Base-by-base conservation (phyloP, 352 stramenopile genomes). In the Globisporangium heterothallicum region DNA sequence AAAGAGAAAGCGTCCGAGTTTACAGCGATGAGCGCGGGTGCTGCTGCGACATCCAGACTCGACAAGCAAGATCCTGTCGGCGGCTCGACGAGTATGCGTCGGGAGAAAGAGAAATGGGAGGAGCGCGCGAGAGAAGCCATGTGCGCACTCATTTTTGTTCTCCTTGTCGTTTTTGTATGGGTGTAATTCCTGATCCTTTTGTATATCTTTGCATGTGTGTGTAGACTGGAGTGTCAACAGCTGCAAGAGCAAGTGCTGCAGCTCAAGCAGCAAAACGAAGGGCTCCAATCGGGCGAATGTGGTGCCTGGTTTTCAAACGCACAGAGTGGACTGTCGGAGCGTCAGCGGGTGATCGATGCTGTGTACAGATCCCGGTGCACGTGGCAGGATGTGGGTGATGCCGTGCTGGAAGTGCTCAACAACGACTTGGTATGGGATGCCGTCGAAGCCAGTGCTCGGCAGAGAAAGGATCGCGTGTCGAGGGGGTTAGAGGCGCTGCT, bases 81-180 rank as follows among this genome's bases (percentile, higher is more conserved):
- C 40, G 22, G 52, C 22, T 18, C 24, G 3, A 22, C 42, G 5
- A 67, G 43, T 1, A 42, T 75, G 45, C 64, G 68, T 25, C 70
- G 72, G 35, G 75, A 86, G 42, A 82, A 82, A 38, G 76, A 86
- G 25, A 87, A 86, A 35, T 85, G 72, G 72, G 75, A 86, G 48
- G 60, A 86, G 27, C 70, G 70, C 3, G 68, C 66, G 2, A 42
- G 56, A 38, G 75, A 89, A 64, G 70, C 78, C 13, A 58, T 56
- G 72, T 82, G 47, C 27, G 69, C n/a, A 42, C 25, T 26, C 8
- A 7, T 10, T 38, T n/a, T 6, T n/a, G 10, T 4, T 10, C 30
- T 38, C 32, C 12, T 38, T 10, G 32, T 38, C 12, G n/a, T 10
- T 18, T 18, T 38, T 8, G 32, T 34, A 10, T 10, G 29, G 29